Evolutionary conservation across 2,329 filamentous ascomycete genomes (phyloP), one percentile per base, ranked within the genome.

Genomic region (Aureobasidium vineae): DNA sequence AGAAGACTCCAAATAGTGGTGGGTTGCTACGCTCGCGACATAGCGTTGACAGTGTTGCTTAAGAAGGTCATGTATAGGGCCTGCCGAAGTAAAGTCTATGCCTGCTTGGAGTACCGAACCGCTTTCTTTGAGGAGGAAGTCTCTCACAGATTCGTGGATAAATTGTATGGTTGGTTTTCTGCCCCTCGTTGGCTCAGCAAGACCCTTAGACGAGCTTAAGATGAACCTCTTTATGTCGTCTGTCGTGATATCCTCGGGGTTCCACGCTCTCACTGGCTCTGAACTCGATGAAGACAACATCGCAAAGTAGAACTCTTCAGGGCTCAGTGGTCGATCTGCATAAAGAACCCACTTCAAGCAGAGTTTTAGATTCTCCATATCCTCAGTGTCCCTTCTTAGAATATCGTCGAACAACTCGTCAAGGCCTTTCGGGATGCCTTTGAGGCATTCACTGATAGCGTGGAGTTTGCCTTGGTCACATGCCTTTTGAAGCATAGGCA

Each of bases 81-180:
- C 53, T 1, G 53, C 36, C 1, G 53, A 57, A 15, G 38, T 26
- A n/a, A 23, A 8, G 8, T n/a, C 15, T 7, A 43, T 28, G 23
- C 13, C 38, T n/a, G n/a, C 33, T 16, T 43, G 36, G 8, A 43
- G 53, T 23, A 15, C 15, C 2, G 15, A 16, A 4, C 53, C 36
- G 0, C 70, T 67, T 1, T 77, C 76, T 8, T 76, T 76, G 2
- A 82, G 26, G 0, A 85, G 73, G 53, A 81, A 84, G 11, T 84
- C 82, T 0, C 77, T 71, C 0, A 84, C 81, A 0, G 82, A 83
- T 68, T 84, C 80, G 45, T 85, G 82, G 5, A 85, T 84, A 70
- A 85, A 86, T 66, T 85, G 83, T 0, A 85, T 79, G 0, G 69
- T 79, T 0, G 71, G 69, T 0, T 28, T 1, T 15, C 73, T 70